Evolutionary conservation across 768 basidiomycete species (phyloP), one percentile per base, ranked within the genome.

Genomic region (Pleurotus sapidus): DNA sequence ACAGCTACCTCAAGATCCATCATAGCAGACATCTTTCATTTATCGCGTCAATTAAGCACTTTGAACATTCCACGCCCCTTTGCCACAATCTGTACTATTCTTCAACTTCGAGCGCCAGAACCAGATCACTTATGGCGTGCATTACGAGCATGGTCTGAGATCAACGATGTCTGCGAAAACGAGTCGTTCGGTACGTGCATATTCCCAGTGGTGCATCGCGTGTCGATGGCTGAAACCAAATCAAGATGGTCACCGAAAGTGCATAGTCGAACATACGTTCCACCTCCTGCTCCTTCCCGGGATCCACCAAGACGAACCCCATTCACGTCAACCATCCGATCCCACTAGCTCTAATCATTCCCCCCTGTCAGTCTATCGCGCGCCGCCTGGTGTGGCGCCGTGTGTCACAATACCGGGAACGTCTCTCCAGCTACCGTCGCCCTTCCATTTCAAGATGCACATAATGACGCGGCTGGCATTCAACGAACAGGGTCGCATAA

Each of bases 401-500:
- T 79, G 77, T 12, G 69, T 90, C 5, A 76, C 77, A 14, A 66
- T 88, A 53, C 81, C 81, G n/a, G 81, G 81, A n/a, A 84, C 84
- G 23, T 79, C 78, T 3, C 64, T 84, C 34, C 76, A 78, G 37
- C 63, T 87, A 15, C 84, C 87, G 1, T 88, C 87, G 14, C 88
- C 90, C 1, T 70, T 93, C n/a, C 88, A 91, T 66, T 75, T 91
- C 63, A 78, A 82, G 64, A 79, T 93, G 4, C 88, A 80, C 47
- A 81, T 92, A 49, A 78, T 88, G 57, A 88, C 89, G 3, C 81
- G 85, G 25, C 78, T 93, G 37, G 79, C 82, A 30, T 91, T 93
- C 70, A 92, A 92, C 70, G 91, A 92, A 63, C 86, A 86, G 65
- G 89, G 88, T n/a, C 82, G 80, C 58, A 86, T 93, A 60, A 87